A percentile compares a stretch with the other conserved stretches of the same genome.
phyloP scores from a whole-genome alignment of 331 rosid genomes.

The Quercus tomentella region DNA sequence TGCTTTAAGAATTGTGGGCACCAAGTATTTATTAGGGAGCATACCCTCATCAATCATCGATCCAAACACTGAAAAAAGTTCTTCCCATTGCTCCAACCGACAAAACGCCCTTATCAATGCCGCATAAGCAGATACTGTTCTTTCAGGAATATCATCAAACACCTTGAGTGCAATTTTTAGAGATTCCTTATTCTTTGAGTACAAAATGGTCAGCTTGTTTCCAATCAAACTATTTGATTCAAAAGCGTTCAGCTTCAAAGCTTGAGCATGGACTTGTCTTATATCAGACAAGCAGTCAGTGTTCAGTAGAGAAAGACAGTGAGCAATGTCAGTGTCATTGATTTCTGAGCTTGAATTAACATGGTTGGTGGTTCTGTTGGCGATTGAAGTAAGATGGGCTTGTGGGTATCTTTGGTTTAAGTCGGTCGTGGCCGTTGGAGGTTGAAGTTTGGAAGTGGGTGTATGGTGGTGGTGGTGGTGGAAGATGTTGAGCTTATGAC shows the following conservation, averaged over 20 bases:
- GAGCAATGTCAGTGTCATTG: constrained; percentile 5
- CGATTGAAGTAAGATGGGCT: not conserved
- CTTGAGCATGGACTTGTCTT: constrained; percentile 26
- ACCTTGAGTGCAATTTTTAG: constrained; percentile 34
- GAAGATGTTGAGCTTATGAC: constrained; percentile 11
- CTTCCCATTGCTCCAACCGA: constrained; percentile 34
- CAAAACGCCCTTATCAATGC: constrained; percentile 34
- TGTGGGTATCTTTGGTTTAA: not conserved
- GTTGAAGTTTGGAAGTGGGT: constrained; percentile 12
- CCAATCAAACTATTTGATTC: constrained; percentile 12
- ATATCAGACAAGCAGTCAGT: not conserved
- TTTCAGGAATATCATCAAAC: constrained; percentile 28
- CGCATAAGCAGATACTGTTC: constrained; percentile 7
- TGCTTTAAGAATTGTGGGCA: constrained; percentile 43
- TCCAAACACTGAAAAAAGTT: constrained; percentile 24
- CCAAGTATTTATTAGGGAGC: constrained; percentile 34
- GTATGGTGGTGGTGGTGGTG: not conserved
- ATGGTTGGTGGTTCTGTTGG: not conserved
- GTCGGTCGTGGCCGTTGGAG: constrained; percentile 1
- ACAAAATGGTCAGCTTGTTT: constrained; percentile 18
- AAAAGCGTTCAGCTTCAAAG: constrained; percentile 27
- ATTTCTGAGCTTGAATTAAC: not conserved
- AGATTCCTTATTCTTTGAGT: constrained; percentile 7
- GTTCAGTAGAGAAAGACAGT: constrained; percentile 17
- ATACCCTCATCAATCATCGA: constrained; percentile 39